Evolutionary conservation across 2,329 filamentous ascomycete genomes (phyloP).

Genomic region (Aspergillus oerlinghausenensis): DNA sequence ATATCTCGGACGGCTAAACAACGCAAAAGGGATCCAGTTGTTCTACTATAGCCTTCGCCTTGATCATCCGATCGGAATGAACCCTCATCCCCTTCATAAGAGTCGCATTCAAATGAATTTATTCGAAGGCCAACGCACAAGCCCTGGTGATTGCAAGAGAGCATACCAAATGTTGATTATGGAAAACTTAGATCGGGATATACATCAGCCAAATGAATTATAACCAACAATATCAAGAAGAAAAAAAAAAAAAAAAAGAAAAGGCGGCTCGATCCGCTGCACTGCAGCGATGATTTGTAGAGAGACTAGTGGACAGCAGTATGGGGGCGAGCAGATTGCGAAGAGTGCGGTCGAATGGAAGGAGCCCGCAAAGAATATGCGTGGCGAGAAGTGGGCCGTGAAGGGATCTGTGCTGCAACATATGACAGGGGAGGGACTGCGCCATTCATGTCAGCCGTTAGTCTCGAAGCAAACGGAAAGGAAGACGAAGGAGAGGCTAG

Average conservation of each 20-base stretch:
- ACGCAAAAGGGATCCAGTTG: neutral
- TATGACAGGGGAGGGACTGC: conserved; percentile 18
- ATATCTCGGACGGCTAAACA: neutral
- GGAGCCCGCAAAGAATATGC: conserved; percentile 3
- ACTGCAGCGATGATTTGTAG: neutral
- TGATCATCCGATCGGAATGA: neutral
- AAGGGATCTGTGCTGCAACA: conserved; percentile 6
- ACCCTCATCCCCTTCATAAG: neutral
- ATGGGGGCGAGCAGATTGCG: conserved; percentile 12
- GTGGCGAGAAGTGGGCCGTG: conserved; percentile 10
- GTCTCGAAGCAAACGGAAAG: neutral
- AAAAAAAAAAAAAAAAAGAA: too few relatives aligned
- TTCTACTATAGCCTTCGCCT: neutral
- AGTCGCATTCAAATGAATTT: neutral
- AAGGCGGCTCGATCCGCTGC: neutral
- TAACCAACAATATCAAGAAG: neutral
- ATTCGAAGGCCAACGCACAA: neutral
- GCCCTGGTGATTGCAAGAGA: neutral
- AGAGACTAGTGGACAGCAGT: conserved; percentile 6
- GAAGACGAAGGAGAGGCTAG: neutral
- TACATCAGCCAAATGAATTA: neutral
- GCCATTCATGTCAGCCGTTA: conserved; percentile 2
- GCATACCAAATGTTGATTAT: neutral
- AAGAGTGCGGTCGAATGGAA: conserved; percentile 10
- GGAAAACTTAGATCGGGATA: neutral